Evolutionary conservation across 495 filamentous ascomycete species (phyloP).

Genomic region (Xylaria venustula): DNA sequence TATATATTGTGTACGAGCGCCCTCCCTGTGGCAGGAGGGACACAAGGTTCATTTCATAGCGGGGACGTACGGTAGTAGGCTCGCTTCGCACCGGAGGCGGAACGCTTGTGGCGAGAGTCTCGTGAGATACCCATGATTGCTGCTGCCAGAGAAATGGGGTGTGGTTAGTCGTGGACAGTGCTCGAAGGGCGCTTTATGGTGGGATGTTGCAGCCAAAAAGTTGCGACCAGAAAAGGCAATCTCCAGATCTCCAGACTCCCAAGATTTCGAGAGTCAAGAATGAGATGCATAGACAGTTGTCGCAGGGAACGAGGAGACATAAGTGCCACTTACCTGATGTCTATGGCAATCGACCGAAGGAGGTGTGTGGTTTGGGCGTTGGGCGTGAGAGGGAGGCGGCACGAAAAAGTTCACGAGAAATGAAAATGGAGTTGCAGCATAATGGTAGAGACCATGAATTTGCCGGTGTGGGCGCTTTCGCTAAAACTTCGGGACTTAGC

Average conservation of each 20-base stretch:
- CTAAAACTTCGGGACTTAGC: constrained; percentile 24
- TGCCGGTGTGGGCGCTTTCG: constrained; percentile 24
- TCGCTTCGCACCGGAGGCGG: constrained; percentile 94
- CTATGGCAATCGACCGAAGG: constrained; percentile 26
- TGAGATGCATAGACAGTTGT: background rate
- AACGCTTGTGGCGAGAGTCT: constrained; percentile 98
- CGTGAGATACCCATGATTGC: constrained; percentile 96
- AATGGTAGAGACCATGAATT: constrained; percentile 20
- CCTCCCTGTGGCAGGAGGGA: constrained; percentile 13
- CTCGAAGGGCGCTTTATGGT: no score
- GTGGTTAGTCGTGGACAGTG: constrained; percentile 21
- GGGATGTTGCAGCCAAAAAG: background rate
- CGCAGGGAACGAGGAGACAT: background rate
- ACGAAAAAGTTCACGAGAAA: constrained; percentile 23
- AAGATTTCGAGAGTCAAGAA: background rate
- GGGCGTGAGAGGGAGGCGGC: constrained; percentile 21
- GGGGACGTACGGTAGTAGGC: constrained; percentile 74
- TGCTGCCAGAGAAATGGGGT: constrained; percentile 15
- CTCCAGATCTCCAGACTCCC: no score
- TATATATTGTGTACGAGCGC: constrained; percentile 22
- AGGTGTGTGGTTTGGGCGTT: constrained; percentile 10
- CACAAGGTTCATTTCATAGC: constrained; percentile 19
- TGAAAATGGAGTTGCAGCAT: constrained; percentile 20
- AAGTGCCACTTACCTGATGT: constrained; percentile 27
- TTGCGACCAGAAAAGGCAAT: no score